Conservation (phyloP, 2,329 filamentous ascomycete species). For the Epichloe baconii region DNA sequence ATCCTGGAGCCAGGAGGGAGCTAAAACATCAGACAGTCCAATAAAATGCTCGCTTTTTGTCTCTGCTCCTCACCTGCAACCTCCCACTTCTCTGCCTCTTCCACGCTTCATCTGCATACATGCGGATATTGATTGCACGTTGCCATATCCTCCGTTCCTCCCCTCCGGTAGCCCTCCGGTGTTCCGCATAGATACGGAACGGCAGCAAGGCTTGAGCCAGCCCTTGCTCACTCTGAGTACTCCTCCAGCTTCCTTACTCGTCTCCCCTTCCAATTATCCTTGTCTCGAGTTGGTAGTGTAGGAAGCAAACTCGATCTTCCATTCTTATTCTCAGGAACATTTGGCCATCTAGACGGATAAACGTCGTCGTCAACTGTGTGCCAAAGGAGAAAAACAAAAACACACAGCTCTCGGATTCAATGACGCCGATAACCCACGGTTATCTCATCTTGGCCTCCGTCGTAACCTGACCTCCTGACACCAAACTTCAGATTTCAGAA, state of each 20-base stretch:
- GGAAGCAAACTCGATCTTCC: not conserved
- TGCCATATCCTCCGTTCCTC: not conserved
- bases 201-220: not conserved
- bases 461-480: constrained; percentile 29
- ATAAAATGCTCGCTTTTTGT: not conserved
- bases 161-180: not conserved
- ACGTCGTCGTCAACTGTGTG: not conserved
- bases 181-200: not conserved
- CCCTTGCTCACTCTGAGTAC: not conserved
- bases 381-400: not conserved
- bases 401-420: constrained; percentile 18
- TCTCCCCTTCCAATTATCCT: not conserved
- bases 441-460: constrained; percentile 43
- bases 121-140: not conserved
- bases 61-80: constrained; percentile 2
- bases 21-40: not conserved
- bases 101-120: not conserved
- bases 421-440: constrained; percentile 45
- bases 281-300: not conserved
- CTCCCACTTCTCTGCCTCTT: not conserved
- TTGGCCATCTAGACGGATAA: not conserved
- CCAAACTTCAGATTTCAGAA: not conserved
- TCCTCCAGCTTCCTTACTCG: not conserved
- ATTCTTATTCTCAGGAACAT: not conserved
- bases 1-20: not conserved